These are phyloP conservation scores for Microcyclospora tardicrescens DNA, from an alignment of 2,329 filamentous ascomycete genomes.

Conservation along the genomic window DNA sequence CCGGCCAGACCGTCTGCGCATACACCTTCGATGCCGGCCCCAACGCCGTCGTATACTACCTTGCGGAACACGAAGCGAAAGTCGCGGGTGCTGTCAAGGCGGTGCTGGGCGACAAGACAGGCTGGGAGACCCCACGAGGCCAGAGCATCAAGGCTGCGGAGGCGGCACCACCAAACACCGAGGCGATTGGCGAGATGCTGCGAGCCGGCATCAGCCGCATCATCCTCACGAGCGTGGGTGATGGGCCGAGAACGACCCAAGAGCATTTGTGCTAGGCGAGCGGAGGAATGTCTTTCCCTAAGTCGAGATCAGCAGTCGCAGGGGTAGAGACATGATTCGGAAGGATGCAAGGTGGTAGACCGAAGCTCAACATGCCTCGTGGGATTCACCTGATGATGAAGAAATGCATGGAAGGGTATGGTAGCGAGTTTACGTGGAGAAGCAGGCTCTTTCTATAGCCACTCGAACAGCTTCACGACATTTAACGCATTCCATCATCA, in stretches of 20 bases:
- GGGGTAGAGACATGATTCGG: too few species aligned
- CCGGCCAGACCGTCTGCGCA: conserved; percentile 69
- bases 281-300: neutral
- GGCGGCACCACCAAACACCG: conserved; percentile 46
- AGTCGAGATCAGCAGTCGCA: too few species aligned
- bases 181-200: conserved; percentile 44
- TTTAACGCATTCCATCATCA: too few species aligned
- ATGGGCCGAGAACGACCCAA: conserved; percentile 71
- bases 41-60: conserved; percentile 93
- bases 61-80: conserved; percentile 58
- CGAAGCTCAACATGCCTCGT: too few species aligned
- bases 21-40: conserved; percentile 98
- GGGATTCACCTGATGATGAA: too few species aligned
- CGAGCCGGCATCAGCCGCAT: conserved; percentile 74
- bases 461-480: too few species aligned
- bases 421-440: too few species aligned
- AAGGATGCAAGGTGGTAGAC: too few species aligned
- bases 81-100: conserved; percentile 70
- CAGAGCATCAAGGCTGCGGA: conserved; percentile 39
- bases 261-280: conserved; percentile 30
- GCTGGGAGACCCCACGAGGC: conserved; percentile 52
- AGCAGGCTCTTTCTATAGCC: too few species aligned
- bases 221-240: conserved; percentile 82
- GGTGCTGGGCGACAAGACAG: conserved; percentile 49
- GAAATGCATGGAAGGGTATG: too few species aligned